These are phyloP conservation scores for Verticillium alfalfae DNA, from an alignment of 2,329 filamentous ascomycete genomes.

Conservation along the genomic window DNA sequence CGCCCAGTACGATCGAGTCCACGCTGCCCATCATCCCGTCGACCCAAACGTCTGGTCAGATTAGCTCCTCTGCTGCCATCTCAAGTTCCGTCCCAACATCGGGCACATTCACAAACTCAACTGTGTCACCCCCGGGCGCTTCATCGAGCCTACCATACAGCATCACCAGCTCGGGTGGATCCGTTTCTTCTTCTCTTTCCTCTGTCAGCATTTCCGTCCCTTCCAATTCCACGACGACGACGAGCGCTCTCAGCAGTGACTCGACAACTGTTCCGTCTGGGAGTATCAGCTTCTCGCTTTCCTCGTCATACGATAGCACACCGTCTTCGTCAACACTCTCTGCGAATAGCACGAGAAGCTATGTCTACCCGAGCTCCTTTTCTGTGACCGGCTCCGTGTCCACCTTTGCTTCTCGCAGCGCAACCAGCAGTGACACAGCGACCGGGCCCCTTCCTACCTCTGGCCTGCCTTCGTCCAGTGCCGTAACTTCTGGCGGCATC, in stretches of 20 bases:
- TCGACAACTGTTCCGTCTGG: background rate
- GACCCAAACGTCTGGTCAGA: background rate
- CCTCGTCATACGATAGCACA: background rate
- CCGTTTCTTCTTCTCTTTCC: background rate
- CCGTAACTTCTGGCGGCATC: background rate
- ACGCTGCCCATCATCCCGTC: conserved; percentile 1
- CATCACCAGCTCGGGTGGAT: background rate
- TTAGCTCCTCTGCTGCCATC: background rate
- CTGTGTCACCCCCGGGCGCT: background rate
- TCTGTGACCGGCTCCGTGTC: background rate
- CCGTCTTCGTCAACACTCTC: background rate
- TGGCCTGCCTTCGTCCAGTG: background rate
- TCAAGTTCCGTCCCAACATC: background rate
- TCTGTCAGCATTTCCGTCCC: background rate
- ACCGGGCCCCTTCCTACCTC: background rate
- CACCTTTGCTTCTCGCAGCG: background rate
- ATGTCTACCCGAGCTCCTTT: background rate
- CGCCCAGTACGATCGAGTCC: background rate
- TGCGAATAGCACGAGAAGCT: background rate
- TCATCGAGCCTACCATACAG: background rate
- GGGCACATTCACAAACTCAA: background rate
- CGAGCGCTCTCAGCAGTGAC: background rate
- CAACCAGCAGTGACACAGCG: background rate
- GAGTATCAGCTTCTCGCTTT: background rate
- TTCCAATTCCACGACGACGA: background rate